Evolutionary conservation across 2,329 filamentous ascomycete species (phyloP).

Genomic region (Fusarium sp.): DNA sequence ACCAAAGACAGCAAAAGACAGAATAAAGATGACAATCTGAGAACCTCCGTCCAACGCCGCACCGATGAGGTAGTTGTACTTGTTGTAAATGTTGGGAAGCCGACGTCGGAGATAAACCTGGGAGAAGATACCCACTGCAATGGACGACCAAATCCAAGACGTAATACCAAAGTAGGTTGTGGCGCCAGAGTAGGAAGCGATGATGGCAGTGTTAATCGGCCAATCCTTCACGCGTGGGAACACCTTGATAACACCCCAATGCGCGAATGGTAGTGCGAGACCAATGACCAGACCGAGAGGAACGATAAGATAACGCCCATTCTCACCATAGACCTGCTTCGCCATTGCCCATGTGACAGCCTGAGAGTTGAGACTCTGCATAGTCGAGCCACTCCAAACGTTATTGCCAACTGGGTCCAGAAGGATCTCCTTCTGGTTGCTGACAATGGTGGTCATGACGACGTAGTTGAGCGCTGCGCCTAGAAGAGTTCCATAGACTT

Average conservation of each 20-base stretch:
- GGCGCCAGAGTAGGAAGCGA: not conserved
- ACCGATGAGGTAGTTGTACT: constrained; percentile 44
- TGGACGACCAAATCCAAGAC: constrained; percentile 47
- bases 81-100: constrained; percentile 37
- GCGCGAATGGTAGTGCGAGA: constrained; percentile 52
- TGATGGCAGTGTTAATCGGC: not conserved
- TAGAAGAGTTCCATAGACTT: constrained; percentile 53
- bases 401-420: constrained; percentile 53
- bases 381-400: constrained; percentile 60
- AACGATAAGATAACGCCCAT: not conserved
- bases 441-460: constrained; percentile 58
- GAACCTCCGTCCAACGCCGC: constrained; percentile 43
- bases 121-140: constrained; percentile 47
- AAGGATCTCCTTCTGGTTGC: constrained; percentile 54
- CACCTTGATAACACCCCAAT: constrained; percentile 48
- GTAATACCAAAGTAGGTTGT: constrained; percentile 46
- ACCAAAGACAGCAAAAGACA: constrained; percentile 40
- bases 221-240: not conserved
- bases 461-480: constrained; percentile 58
- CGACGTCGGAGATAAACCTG: constrained; percentile 41
- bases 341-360: constrained; percentile 48
- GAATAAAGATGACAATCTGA: constrained; percentile 42
- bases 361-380: constrained; percentile 57
- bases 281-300: constrained; percentile 53
- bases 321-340: constrained; percentile 52